Conservation (phyloP, 805 yeast genomes). For the Candida saitoana region DNA sequence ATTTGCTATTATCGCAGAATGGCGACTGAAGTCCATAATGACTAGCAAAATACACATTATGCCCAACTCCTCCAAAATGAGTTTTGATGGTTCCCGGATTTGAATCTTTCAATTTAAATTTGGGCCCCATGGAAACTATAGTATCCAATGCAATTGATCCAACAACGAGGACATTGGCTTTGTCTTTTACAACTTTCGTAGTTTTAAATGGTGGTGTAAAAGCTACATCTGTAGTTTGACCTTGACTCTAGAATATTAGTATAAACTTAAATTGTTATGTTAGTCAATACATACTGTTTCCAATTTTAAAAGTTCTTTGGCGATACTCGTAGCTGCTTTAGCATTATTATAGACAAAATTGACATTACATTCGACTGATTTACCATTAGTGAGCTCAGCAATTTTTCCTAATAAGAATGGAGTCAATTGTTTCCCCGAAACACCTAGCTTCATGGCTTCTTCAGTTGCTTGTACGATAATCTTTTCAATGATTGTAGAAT, state of each 20-base stretch:
- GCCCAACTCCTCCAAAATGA: slow-evolving; percentile 81
- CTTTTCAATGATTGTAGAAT: slow-evolving; percentile 45
- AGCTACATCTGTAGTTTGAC: neutral
- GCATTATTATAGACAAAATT: slow-evolving; percentile 79
- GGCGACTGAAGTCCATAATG: slow-evolving; percentile 20
- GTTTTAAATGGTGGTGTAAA: neutral
- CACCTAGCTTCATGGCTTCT: slow-evolving; percentile 50
- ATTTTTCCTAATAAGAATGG: slow-evolving; percentile 70
- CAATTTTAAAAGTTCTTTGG: slow-evolving; percentile 44
- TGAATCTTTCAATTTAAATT: slow-evolving; percentile 50
- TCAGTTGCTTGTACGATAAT: slow-evolving; percentile 56
- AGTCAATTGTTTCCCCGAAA: slow-evolving; percentile 71
- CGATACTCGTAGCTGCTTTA: slow-evolving; percentile 60
- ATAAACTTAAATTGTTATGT: neutral
- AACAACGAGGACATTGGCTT: slow-evolving; percentile 42
- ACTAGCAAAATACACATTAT: slow-evolving; percentile 69
- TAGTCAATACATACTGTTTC: slow-evolving; percentile 24
- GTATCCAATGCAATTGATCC: slow-evolving; percentile 80
- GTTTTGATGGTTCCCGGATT: slow-evolving; percentile 61
- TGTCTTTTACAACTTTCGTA: neutral
- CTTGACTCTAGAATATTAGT: slow-evolving; percentile 1
- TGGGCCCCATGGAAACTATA: slow-evolving; percentile 43
- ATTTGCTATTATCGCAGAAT: slow-evolving; percentile 8
- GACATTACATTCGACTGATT: slow-evolving; percentile 64
- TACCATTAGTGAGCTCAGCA: slow-evolving; percentile 65